Evolutionary conservation across 208 protist genomes (phyloP).

Genomic region (Novymonas esmeraldas): DNA sequence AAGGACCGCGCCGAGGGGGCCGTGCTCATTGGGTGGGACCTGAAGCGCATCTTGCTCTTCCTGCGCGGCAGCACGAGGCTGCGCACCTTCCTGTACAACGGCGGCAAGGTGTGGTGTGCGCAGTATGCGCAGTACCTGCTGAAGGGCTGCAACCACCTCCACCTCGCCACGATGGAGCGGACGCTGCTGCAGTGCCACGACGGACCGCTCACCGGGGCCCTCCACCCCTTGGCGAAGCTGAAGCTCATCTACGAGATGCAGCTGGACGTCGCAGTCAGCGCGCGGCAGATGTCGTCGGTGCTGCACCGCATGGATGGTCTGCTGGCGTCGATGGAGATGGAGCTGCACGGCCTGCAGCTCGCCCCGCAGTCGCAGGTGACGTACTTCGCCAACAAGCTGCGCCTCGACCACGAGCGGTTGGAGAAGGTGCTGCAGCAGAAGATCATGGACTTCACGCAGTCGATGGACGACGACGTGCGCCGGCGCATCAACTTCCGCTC

Average conservation of each 20-base stretch:
- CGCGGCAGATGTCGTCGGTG: slow-evolving; percentile 82
- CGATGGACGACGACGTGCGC: slow-evolving; percentile 87
- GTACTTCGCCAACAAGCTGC: slow-evolving; percentile 66
- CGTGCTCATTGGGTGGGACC: slow-evolving; percentile 86
- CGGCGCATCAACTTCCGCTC: slow-evolving; percentile 87
- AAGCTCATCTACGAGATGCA: slow-evolving; percentile 91
- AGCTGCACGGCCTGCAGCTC: slow-evolving; percentile 81
- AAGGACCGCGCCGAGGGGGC: slow-evolving; percentile 54
- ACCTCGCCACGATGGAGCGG: slow-evolving; percentile 85
- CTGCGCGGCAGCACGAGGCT: slow-evolving; percentile 68
- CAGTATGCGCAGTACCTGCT: slow-evolving; percentile 94
- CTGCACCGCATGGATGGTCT: slow-evolving; percentile 92
- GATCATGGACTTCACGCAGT: slow-evolving; percentile 84
- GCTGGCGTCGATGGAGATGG: slow-evolving; percentile 92
- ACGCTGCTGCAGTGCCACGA: slow-evolving; percentile 87
- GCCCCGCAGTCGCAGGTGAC: slow-evolving; percentile 71
- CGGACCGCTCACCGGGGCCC: slow-evolving; percentile 51
- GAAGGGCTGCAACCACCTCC: slow-evolving; percentile 83
- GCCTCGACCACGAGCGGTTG: slow-evolving; percentile 68
- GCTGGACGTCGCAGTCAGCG: slow-evolving; percentile 80
- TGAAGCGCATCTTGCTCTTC: slow-evolving; percentile 85
- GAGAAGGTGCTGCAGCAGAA: slow-evolving; percentile 87
- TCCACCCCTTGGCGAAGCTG: slow-evolving; percentile 82
- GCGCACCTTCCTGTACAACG: slow-evolving; percentile 73
- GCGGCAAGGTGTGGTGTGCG: slow-evolving; percentile 88